Evolutionary conservation across 768 basidiomycete genomes (phyloP), one percentile per base, ranked within the genome.

Genomic region (Tricholoma sp.): DNA sequence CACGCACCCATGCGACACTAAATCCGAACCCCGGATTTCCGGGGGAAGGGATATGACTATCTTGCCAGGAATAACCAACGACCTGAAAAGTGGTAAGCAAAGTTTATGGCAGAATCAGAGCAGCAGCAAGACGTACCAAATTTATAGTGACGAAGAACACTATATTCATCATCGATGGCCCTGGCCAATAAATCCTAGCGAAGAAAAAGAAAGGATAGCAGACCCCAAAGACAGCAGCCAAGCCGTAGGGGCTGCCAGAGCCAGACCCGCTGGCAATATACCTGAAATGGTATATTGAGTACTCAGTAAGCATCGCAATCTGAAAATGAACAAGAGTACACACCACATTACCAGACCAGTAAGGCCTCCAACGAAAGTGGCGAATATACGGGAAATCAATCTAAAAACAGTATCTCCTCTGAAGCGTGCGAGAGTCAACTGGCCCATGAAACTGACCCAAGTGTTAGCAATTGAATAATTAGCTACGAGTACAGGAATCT

Each of bases 401-500:
- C 80, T 86, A 57, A 87, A 87, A 0, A 81, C 77, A 0, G 89
- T 92, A 52, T 92, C 89, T 1, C 89, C 89, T 44, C 85, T 77
- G 63, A 89, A 91, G 15, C 88, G 80, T 8, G 85, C 74, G 0
- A 89, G 68, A 0, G 87, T 87, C 6, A 89, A 71, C 62, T 91
- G 89, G 0, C 81, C 88, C 85, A 91, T 89, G 64, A 90, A 77
- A 15, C 85, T 88, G 54, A 15, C 1, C 37, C 8, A 52, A n/a
- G 20, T 10, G n/a, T 37, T 29, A 56, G 51, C 4, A 24, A 39
- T 34, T n/a, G 37, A 9, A 44, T n/a, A 24, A 24, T 24, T 24
- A 24, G 24, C 24, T 24, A 24, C 24, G 57, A 24, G 15, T 6
- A 13, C 7, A 4, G 10, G 48, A 13, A 24, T 81, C 63, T 55